phyloP scores from a whole-genome alignment of 257 asterid species.

The Fraxinus anomala region DNA sequence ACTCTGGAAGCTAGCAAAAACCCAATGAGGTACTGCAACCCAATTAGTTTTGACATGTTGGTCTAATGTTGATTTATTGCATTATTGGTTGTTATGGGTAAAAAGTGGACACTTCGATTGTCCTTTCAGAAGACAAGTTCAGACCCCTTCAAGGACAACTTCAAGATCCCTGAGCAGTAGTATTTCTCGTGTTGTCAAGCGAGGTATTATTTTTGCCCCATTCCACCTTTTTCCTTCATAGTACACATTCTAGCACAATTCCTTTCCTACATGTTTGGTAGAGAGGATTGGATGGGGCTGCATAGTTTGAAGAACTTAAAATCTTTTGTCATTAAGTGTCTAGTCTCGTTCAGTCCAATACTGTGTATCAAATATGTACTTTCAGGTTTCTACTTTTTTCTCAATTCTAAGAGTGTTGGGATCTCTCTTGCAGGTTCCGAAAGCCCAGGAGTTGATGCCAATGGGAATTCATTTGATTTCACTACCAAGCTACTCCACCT shows the following conservation, averaged over 20 bases:
- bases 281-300: neutral
- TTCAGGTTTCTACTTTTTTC: neutral
- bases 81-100: slow-evolving; percentile 14
- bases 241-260: neutral
- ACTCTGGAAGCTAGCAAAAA: slow-evolving; percentile 98
- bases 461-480: slow-evolving; percentile 76
- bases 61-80: slow-evolving; percentile 14
- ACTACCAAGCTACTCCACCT: slow-evolving; percentile 76
- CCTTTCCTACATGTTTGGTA: neutral
- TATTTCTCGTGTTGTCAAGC: slow-evolving; percentile 66
- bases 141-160: slow-evolving; percentile 62
- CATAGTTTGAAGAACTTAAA: neutral
- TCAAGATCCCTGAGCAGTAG: slow-evolving; percentile 69
- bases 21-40: slow-evolving; percentile 76
- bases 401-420: slow-evolving; percentile 14
- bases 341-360: neutral
- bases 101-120: slow-evolving; percentile 18
- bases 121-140: slow-evolving; percentile 65
- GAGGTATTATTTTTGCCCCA: slow-evolving; percentile 45
- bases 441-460: slow-evolving; percentile 61
- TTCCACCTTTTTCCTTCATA: neutral
- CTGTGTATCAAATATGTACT: neutral
- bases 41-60: slow-evolving; percentile 3
- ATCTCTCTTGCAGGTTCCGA: slow-evolving; percentile 56
- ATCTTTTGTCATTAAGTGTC: neutral